Base-by-base conservation (phyloP, 257 asterid species). In the Oldenlandia corymbosa region DNA sequence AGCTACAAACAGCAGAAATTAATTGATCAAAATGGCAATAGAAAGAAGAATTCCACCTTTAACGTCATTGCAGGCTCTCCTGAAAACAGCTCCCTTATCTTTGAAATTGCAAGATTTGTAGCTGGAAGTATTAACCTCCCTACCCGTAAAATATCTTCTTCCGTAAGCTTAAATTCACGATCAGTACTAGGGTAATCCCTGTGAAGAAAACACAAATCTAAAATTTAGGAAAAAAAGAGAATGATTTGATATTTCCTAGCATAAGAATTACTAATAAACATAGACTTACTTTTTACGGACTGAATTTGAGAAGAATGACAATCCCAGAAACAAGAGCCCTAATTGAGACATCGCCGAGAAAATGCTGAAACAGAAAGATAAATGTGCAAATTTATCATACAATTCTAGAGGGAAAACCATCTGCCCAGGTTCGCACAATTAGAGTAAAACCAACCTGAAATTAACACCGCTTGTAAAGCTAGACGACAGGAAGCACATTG, bases 51-150 rank as follows among this genome's bases (percentile, higher is more conserved):
- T 17, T 5, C 16, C 84, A 92, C 97, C 73, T 85, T 93, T 14
- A 90, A 90, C 64, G 97, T 90, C 90, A 78, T 83, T 73, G 83
- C 88, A 28, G 99, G 95, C 54, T 93, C 99, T 47, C 99, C 97
- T 5, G 99, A 93, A 74, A 90, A 90, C n/a, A 93, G 66, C 46
- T 69, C 73, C 71, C 88, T 70, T 10, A 77, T 63, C 69, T 82
- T 85, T 7, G 83, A 80, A 61, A 90, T 81, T 43, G 76, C 83
- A 48, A 82, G 82, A 80, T 93, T 93, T 31, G 88, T 82, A 51
- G 90, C 88, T 46, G 99, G 96, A 62, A 90, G 91, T 53, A 90
- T 58, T 26, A 84, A 54, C 63, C 82, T 84, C 23, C 90, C 90
- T 7, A 79, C 60, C 78, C 85, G 82, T 71, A 82, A 48, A 17